These are phyloP conservation scores for Rhodosporidiobolus sp. DNA, from an alignment of 768 basidiomycete species.

Conservation along the genomic window DNA sequence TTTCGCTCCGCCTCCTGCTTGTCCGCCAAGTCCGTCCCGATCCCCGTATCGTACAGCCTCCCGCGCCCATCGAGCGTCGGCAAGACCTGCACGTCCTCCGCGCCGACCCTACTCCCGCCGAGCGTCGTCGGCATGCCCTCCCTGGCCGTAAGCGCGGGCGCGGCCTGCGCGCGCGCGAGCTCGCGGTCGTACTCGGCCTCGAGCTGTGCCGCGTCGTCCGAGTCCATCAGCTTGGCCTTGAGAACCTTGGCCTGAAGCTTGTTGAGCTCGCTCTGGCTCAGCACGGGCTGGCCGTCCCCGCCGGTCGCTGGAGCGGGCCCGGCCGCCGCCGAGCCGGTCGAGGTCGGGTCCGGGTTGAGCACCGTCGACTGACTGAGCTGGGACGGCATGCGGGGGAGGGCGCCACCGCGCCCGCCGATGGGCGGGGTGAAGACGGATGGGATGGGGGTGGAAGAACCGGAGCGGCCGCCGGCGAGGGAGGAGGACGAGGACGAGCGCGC, in stretches of 20 bases:
- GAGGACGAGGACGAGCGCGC: slow-evolving; percentile 25
- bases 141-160: background rate
- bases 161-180: slow-evolving; percentile 23
- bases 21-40: slow-evolving; percentile 58
- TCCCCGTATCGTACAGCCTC: slow-evolving; percentile 82
- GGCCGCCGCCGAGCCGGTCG: slow-evolving; percentile 52
- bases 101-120: slow-evolving; percentile 49
- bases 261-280: slow-evolving; percentile 63
- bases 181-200: slow-evolving; percentile 83
- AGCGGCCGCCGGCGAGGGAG: slow-evolving; percentile 12
- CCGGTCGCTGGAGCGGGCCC: background rate
- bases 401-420: slow-evolving; percentile 18
- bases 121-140: slow-evolving; percentile 18
- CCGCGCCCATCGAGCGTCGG: slow-evolving; percentile 84
- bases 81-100: slow-evolving; percentile 72
- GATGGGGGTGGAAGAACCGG: slow-evolving; percentile 63
- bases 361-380: slow-evolving; percentile 32
- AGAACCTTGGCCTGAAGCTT: slow-evolving; percentile 88
- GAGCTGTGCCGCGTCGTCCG: slow-evolving; percentile 68
- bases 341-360: slow-evolving; percentile 41
- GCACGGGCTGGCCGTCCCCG: slow-evolving; percentile 45
- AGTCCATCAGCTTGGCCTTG: slow-evolving; percentile 79
- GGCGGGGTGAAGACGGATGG: slow-evolving; percentile 86
- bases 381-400: slow-evolving; percentile 16
- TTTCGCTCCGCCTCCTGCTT: slow-evolving; percentile 54